Percentiles rank a stretch among this genome's conserved stretches.
These are phyloP conservation scores for Exophiala spinifera DNA, from an alignment of 2,329 filamentous ascomycete genomes.

Conservation along the genomic window DNA sequence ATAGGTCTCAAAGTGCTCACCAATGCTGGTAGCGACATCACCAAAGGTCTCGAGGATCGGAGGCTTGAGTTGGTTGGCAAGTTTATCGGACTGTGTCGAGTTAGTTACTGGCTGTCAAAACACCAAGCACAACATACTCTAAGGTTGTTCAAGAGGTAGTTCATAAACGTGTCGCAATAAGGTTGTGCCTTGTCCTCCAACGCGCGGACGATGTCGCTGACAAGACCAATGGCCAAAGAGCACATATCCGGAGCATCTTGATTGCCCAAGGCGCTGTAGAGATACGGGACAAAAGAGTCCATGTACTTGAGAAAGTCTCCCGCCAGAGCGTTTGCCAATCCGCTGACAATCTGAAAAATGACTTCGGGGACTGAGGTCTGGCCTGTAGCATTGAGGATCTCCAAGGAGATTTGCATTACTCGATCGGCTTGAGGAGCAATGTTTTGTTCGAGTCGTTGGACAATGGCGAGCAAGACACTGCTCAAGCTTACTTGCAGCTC, in stretches of 20 bases:
- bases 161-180: slow-evolving; percentile 98
- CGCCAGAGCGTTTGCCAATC: slow-evolving; percentile 86
- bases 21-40: slow-evolving; percentile 93
- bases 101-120: slow-evolving; percentile 33
- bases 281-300: slow-evolving; percentile 87
- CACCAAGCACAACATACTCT: slow-evolving; percentile 55
- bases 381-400: slow-evolving; percentile 70
- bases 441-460: slow-evolving; percentile 86
- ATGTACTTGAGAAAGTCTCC: slow-evolving; percentile 96
- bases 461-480: slow-evolving; percentile 86
- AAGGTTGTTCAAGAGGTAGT: slow-evolving; percentile 89
- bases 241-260: slow-evolving; percentile 92
- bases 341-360: slow-evolving; percentile 86
- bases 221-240: slow-evolving; percentile 94
- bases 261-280: slow-evolving; percentile 91
- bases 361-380: slow-evolving; percentile 95
- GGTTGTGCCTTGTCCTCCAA: slow-evolving; percentile 87
- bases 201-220: slow-evolving; percentile 92
- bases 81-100: slow-evolving; percentile 64
- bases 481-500: slow-evolving; percentile 97
- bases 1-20: slow-evolving; percentile 88
- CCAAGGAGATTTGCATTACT: slow-evolving; percentile 86
- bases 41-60: slow-evolving; percentile 97
- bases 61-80: slow-evolving; percentile 95
- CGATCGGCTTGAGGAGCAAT: slow-evolving; percentile 85